Evolutionary conservation across 768 basidiomycete species (phyloP).

Genomic region (Strobilomyces dryophilus): DNA sequence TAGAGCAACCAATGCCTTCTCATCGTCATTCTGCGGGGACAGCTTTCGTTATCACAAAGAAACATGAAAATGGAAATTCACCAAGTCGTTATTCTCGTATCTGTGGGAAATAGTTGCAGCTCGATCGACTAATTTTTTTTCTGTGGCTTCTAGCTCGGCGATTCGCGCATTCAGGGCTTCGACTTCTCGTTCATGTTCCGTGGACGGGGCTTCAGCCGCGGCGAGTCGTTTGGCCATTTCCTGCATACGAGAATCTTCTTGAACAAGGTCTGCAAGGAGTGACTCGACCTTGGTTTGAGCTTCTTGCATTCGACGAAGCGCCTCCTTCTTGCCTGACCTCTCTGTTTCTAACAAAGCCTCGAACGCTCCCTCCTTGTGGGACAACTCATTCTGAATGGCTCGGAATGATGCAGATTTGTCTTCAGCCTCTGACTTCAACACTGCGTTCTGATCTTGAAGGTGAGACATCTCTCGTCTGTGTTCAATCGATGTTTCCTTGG

Average conservation of each 20-base stretch:
- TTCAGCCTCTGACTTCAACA: constrained; percentile 8
- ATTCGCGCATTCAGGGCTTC: constrained; percentile 18
- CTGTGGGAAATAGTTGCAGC: constrained; percentile 31
- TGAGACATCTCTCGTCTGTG: constrained; percentile 13
- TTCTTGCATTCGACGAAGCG: constrained; percentile 14
- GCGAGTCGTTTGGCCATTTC: constrained; percentile 23
- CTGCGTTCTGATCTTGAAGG: constrained; percentile 22
- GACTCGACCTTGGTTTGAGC: constrained; percentile 18
- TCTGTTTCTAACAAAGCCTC: constrained; percentile 24
- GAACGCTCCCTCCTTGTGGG: constrained; percentile 24
- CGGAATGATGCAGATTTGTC: constrained; percentile 11
- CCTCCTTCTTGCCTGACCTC: constrained; percentile 19
- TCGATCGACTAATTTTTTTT: constrained; percentile 27
- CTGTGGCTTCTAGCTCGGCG: constrained; percentile 24
- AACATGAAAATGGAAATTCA: constrained; percentile 23
- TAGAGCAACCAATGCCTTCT: constrained; percentile 45
- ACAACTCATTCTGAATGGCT: constrained; percentile 20
- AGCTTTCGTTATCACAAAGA: constrained; percentile 12
- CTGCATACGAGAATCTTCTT: constrained; percentile 16
- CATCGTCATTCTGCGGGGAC: constrained; percentile 40
- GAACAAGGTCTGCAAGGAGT: constrained; percentile 19
- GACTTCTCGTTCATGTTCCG: constrained; percentile 29
- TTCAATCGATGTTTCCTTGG: constrained; percentile 16
- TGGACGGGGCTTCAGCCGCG: constrained; percentile 18
- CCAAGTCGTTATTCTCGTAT: constrained; percentile 46